Conservation (phyloP, 176 grass and related monocot genomes). For the Aegilops longissima region DNA sequence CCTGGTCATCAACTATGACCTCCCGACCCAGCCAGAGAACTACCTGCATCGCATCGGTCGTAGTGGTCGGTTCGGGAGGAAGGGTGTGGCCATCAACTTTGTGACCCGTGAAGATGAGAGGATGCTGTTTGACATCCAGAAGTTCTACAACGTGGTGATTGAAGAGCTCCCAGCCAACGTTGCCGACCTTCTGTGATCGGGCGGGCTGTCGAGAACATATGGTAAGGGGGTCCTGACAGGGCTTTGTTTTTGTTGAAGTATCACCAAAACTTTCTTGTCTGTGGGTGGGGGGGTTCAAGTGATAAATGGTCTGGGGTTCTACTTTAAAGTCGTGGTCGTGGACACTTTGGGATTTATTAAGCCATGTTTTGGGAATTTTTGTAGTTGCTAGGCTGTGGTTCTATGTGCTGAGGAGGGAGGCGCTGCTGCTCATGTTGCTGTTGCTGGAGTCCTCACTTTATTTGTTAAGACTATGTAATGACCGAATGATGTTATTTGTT, state of each 20-base stretch:
- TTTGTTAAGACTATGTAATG: conserved; percentile 50
- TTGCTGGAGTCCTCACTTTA: conserved; percentile 38
- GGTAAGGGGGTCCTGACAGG: conserved; percentile 27
- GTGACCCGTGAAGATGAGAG: conserved; percentile 85
- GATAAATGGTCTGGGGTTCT: conserved; percentile 25
- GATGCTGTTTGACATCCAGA: conserved; percentile 92
- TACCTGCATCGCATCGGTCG: conserved; percentile 91
- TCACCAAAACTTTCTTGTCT: conserved; percentile 26
- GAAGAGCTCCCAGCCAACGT: conserved; percentile 89
- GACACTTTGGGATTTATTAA: conserved; percentile 60
- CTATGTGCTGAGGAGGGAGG: conserved; percentile 23
- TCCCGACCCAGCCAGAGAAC: conserved; percentile 90
- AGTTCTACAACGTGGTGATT: conserved; percentile 81
- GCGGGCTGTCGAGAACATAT: conserved; percentile 3
- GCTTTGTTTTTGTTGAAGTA: conserved; percentile 57
- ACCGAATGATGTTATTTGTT: conserved; percentile 49
- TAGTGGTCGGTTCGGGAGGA: conserved; percentile 86
- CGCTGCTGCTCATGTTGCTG: conserved; percentile 21
- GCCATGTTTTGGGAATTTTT: conserved; percentile 77
- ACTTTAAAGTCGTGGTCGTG: conserved; percentile 43
- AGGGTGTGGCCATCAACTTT: conserved; percentile 93
- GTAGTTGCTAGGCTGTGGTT: conserved; percentile 47
- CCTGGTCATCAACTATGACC: conserved; percentile 88
- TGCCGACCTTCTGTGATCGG: conserved; percentile 78
- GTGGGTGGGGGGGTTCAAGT: conserved; percentile 16